Evolutionary conservation across 345 rosid species (phyloP).

Genomic region (Brassica incana): DNA sequence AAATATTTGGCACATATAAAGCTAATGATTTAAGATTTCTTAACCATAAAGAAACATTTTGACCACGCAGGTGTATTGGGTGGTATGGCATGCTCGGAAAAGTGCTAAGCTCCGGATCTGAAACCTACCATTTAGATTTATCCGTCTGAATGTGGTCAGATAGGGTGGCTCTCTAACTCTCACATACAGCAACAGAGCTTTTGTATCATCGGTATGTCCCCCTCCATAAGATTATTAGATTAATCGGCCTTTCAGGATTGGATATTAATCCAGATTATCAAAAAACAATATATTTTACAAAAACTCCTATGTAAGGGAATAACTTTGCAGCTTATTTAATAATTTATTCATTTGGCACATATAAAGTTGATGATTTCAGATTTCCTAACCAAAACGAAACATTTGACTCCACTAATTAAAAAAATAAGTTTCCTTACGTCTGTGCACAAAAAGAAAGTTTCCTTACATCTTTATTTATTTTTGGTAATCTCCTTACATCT

Average conservation of each 20-base stretch:
- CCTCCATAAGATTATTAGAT: background rate
- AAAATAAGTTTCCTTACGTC: background rate
- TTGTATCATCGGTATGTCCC: background rate
- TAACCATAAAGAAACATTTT: slow-evolving; percentile 5
- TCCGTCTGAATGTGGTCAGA: background rate
- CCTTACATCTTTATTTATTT: too few relatives aligned
- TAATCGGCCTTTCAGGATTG: background rate
- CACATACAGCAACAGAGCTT: background rate
- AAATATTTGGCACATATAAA: background rate
- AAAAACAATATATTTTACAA: background rate
- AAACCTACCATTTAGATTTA: too few relatives aligned
- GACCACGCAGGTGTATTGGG: background rate
- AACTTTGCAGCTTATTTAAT: background rate
- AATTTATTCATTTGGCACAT: background rate
- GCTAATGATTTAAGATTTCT: background rate
- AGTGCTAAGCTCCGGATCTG: background rate
- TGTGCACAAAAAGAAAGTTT: too few relatives aligned
- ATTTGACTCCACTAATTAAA: background rate
- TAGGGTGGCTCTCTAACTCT: background rate
- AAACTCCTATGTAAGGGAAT: background rate
- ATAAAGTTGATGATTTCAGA: background rate
- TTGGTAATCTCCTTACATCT: too few relatives aligned
- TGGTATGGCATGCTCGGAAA: background rate
- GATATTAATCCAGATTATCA: too few relatives aligned
- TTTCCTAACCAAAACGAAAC: background rate